Percentiles rank a stretch among this genome's conserved stretches.
phyloP scores from a whole-genome alignment of 192 early-diverging fungal species.

The Podila epigama region DNA sequence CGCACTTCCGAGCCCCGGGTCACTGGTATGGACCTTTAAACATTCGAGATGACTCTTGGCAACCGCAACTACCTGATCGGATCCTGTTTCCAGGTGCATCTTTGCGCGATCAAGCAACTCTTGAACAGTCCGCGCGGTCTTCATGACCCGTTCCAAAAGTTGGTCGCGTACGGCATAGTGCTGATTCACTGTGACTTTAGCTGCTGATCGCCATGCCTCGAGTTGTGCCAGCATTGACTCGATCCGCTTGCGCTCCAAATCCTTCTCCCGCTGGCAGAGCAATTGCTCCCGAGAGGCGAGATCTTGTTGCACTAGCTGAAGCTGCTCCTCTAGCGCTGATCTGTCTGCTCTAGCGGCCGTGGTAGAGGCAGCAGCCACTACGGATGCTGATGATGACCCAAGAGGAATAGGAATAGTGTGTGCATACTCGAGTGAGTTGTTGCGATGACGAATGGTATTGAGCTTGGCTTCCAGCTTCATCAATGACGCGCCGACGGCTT shows the following conservation, averaged over 20 bases:
- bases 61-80: constrained; percentile 34
- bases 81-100: constrained; percentile 43
- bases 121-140: constrained; percentile 34
- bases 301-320: constrained; percentile 38
- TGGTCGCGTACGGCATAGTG: constrained; percentile 44
- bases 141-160: constrained; percentile 40
- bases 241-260: constrained; percentile 31
- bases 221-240: constrained; percentile 35
- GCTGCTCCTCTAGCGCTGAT: constrained; percentile 12
- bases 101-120: constrained; percentile 31
- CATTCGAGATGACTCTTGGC: constrained; percentile 39
- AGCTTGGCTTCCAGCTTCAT: constrained; percentile 52
- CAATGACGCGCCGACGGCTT: constrained; percentile 52
- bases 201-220: constrained; percentile 39
- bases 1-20: constrained; percentile 7
- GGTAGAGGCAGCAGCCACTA: not conserved
- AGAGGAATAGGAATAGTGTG: not conserved
- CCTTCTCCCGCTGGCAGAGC: constrained; percentile 27
- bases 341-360: not conserved
- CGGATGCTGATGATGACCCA: not conserved
- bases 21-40: constrained; percentile 16
- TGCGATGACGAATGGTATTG: constrained; percentile 35
- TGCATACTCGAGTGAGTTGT: constrained; percentile 34
- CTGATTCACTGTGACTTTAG: constrained; percentile 45
- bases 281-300: constrained; percentile 24